Evolutionary conservation across 768 basidiomycete species (phyloP), one percentile per base, ranked within the genome.

Genomic region (Tricholoma saponaceum): DNA sequence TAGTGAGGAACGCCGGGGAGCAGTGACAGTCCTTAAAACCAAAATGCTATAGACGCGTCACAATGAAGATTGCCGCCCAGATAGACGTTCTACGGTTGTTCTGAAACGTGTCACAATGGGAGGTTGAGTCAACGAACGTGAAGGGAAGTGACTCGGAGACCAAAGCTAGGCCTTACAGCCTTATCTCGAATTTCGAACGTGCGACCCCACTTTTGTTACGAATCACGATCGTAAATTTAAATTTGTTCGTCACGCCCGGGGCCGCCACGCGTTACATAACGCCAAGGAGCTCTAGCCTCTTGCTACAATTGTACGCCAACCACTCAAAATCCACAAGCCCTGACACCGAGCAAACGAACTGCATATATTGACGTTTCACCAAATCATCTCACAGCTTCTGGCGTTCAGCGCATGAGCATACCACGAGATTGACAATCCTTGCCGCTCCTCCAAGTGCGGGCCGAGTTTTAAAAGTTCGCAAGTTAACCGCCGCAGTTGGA

Each of bases 121-220:
- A n/a, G n/a, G n/a, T n/a, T n/a, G n/a, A n/a, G n/a, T 61, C 55
- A 59, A 64, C 70, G 66, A 70, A 71, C 68, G 70, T 71, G 69
- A 70, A 67, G 65, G 61, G 57, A 58, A n/a, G 58, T 43, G 47
- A 49, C 47, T 28, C 26, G 47, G 12, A 4, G 9, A 12, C 12
- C 10, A 23, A 18, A 1, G 18, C 10, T 43, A 9, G 3, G 9
- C 22, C 10, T 4, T 18, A 46, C 4, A 28, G 16, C 28, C 47
- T 49, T 49, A 49, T 49, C 47, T 28, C 9, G 0, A 30, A 30
- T 49, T 49, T 49, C 47, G 47, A 50, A 50, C 47, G 47, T 50
- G 47, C 47, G n/a, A n/a, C n/a, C n/a, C 47, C 16, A 49, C 5
- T 26, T 49, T 7, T 25, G 10, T 46, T 43, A 10, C 16, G n/a